phyloP scores from a whole-genome alignment of 768 basidiomycete species.

The Scleroderma bovista region DNA sequence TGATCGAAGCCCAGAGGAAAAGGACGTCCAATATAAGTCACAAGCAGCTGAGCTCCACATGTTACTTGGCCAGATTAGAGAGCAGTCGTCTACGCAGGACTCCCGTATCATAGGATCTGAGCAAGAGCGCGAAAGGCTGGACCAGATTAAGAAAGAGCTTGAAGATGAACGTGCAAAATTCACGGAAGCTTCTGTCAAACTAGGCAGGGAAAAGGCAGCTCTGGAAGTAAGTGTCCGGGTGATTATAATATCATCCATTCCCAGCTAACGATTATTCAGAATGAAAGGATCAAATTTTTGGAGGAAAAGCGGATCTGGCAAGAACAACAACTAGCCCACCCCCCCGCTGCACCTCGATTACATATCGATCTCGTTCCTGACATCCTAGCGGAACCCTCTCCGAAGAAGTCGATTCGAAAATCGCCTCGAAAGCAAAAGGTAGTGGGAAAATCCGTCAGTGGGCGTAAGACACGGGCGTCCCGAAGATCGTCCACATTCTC shows the following conservation, averaged over 20 bases:
- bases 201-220: conserved; percentile 59
- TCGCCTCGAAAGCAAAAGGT: conserved; percentile 41
- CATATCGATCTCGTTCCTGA: conserved; percentile 6
- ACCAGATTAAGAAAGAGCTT: conserved; percentile 48
- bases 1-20: conserved; percentile 34
- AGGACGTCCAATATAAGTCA: conserved; percentile 40
- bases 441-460: conserved; percentile 41
- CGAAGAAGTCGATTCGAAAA: conserved; percentile 38
- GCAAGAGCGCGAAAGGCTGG: conserved; percentile 50
- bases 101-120: conserved; percentile 44
- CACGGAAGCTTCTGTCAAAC: conserved; percentile 54
- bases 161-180: conserved; percentile 62
- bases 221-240: conserved; percentile 51
- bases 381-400: conserved; percentile 18
- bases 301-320: conserved; percentile 78
- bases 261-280: conserved; percentile 33
- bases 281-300: conserved; percentile 51
- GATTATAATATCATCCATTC: not conserved
- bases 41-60: conserved; percentile 44
- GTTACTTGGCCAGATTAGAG: conserved; percentile 50
- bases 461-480: conserved; percentile 41
- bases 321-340: conserved; percentile 53
- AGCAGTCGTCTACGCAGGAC: conserved; percentile 42
- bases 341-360: conserved; percentile 18
- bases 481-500: conserved; percentile 41